A percentile compares a stretch with the other conserved stretches of the same genome.
Conservation (phyloP, 192 early-diverging fungal species). For the Bifiguratus adelaidae region DNA sequence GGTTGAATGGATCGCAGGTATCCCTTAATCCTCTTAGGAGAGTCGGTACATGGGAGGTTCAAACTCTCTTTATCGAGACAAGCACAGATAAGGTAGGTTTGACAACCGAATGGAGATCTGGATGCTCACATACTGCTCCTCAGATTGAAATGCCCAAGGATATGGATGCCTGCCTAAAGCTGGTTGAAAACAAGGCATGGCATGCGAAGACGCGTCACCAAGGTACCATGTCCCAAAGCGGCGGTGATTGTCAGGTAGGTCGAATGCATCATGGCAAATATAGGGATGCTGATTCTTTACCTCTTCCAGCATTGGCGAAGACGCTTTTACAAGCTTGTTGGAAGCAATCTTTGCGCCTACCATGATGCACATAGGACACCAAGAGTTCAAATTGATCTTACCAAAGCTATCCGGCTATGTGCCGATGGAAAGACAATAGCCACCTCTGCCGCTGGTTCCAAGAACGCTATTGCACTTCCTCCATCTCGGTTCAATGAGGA, state of each 20-base stretch:
- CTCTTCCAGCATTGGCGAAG: conserved; percentile 10
- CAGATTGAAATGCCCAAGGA: too few relatives aligned
- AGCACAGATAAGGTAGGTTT: too few relatives aligned
- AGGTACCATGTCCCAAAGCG: conserved; percentile 16
- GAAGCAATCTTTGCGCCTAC: conserved; percentile 6
- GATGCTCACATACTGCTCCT: too few relatives aligned
- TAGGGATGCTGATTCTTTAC: neutral
- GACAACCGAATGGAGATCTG: too few relatives aligned
- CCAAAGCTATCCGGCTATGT: conserved; percentile 7
- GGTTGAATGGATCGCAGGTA: too few relatives aligned
- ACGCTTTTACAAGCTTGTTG: conserved; percentile 7
- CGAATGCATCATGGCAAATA: neutral
- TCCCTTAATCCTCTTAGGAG: too few relatives aligned
- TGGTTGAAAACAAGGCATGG: too few relatives aligned
- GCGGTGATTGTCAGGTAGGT: conserved; percentile 17
- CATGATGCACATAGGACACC: conserved; percentile 5
- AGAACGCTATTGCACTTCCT: neutral
- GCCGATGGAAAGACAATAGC: conserved; percentile 1
- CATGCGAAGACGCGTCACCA: conserved; percentile 7
- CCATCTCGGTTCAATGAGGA: too few relatives aligned
- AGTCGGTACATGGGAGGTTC: too few relatives aligned
- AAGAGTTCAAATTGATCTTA: conserved; percentile 9
- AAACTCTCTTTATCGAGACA: too few relatives aligned
- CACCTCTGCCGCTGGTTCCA: neutral
- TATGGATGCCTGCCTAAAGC: too few relatives aligned